These are phyloP conservation scores for Drechslerella dactyloides DNA, from an alignment of 2,329 filamentous ascomycete species.

Conservation along the genomic window DNA sequence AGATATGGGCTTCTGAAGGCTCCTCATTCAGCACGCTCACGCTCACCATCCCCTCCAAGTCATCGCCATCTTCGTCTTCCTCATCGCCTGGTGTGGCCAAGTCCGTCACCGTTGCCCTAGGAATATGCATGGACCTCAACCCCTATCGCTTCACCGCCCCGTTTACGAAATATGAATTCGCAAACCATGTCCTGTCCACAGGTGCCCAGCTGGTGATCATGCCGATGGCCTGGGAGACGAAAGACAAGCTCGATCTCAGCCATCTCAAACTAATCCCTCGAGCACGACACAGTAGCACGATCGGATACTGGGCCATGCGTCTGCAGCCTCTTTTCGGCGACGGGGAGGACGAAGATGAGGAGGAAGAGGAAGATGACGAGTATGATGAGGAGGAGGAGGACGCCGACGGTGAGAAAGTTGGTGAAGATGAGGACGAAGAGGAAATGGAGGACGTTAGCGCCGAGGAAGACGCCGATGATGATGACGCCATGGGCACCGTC, in stretches of 20 bases:
- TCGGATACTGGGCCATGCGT: constrained; percentile 76
- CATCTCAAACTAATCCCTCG: constrained; percentile 4
- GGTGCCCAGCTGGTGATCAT: constrained; percentile 70
- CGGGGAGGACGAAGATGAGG: constrained; percentile 56
- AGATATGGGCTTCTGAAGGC: constrained; percentile 57
- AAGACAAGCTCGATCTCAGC: constrained; percentile 60
- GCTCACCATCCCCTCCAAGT: constrained; percentile 56
- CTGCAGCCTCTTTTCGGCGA: constrained; percentile 69
- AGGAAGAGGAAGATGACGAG: constrained; percentile 8
- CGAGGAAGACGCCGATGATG: constrained; percentile 6
- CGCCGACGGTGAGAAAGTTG: not conserved
- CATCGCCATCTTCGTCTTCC: constrained; percentile 55
- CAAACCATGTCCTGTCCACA: constrained; percentile 65
- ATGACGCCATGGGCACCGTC: constrained; percentile 3
- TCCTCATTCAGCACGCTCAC: constrained; percentile 58
- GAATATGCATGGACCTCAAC: constrained; percentile 64
- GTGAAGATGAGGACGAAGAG: not conserved
- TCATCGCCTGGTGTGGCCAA: constrained; percentile 11
- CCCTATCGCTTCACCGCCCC: constrained; percentile 63
- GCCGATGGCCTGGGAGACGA: constrained; percentile 79
- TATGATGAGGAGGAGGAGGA: not conserved
- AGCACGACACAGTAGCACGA: constrained; percentile 62
- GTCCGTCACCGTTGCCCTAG: constrained; percentile 33
- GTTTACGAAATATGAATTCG: constrained; percentile 64
- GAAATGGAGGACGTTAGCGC: constrained; percentile 17